Conservation (phyloP, 2,329 filamentous ascomycete genomes). For the Ceratocystis colombiana region DNA sequence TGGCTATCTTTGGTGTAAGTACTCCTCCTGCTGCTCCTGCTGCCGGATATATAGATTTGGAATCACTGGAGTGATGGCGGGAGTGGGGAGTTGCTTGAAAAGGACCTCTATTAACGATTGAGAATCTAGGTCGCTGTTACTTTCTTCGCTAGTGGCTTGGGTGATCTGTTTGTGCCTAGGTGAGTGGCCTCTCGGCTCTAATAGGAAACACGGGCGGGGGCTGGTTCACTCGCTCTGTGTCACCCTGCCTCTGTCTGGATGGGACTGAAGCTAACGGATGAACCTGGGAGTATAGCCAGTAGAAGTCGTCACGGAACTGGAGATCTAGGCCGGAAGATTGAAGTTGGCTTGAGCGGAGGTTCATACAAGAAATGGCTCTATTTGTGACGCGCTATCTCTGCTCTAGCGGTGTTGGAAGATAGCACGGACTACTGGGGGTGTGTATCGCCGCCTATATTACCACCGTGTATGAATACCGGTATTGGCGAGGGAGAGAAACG, state of each 20-base stretch:
- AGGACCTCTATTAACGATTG: not conserved
- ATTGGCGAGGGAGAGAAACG: not conserved
- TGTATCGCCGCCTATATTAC: not conserved
- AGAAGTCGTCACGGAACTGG: not conserved
- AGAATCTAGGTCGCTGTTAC: conserved; percentile 48
- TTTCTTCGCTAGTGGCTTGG: conserved; percentile 49
- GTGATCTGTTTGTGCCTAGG: conserved; percentile 58
- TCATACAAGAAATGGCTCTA: not conserved
- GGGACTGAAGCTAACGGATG: not conserved
- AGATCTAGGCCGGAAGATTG: not conserved
- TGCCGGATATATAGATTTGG: not conserved
- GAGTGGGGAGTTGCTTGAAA: not conserved
- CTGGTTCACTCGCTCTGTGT: not conserved
- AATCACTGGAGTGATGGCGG: not conserved
- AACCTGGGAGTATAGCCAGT: not conserved
- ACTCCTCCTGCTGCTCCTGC: not conserved
- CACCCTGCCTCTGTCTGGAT: not conserved
- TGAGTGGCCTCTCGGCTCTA: conserved; percentile 32
- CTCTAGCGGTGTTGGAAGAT: not conserved
- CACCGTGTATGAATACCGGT: conserved; percentile 4
- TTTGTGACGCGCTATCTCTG: not conserved
- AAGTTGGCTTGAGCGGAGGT: not conserved
- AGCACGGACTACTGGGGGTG: not conserved
- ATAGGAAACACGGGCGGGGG: not conserved
- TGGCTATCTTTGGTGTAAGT: conserved; percentile 59